A percentile compares a stretch with the other conserved stretches of the same genome.
Conservation (phyloP, 345 rosid genomes). For the Arabis hirsuta region DNA sequence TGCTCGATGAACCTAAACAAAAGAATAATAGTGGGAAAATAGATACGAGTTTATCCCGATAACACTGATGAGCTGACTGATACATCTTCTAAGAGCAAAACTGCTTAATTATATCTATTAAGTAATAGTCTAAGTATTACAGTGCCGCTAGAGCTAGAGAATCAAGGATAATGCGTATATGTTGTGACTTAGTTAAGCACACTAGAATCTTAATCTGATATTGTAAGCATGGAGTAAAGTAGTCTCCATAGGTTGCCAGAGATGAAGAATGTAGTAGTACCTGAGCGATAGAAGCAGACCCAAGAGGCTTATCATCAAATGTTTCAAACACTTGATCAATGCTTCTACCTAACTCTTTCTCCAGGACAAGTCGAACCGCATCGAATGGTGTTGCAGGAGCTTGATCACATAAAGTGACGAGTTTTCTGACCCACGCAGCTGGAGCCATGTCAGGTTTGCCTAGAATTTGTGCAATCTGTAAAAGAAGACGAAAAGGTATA, state of each 20-base stretch:
- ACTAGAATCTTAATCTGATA: not conserved
- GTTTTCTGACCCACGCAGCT: slow-evolving; percentile 89
- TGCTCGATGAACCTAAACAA: slow-evolving; percentile 81
- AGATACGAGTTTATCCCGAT: not conserved
- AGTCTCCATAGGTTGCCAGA: not conserved
- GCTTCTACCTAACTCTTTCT: slow-evolving; percentile 71
- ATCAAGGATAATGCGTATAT: slow-evolving; percentile 14
- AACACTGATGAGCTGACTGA: not conserved
- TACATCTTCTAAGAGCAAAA: not conserved
- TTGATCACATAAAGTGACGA: slow-evolving; percentile 84
- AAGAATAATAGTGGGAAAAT: too few relatives aligned
- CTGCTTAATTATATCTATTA: not conserved
- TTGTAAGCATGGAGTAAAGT: not conserved
- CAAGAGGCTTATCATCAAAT: slow-evolving; percentile 81
- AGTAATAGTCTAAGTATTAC: not conserved
- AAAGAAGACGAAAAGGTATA: not conserved
- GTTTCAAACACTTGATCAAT: slow-evolving; percentile 64
- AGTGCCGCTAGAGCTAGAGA: not conserved
- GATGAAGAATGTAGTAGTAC: slow-evolving; percentile 43
- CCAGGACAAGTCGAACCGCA: slow-evolving; percentile 55
- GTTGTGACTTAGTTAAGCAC: slow-evolving; percentile 16
- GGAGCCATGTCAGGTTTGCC: slow-evolving; percentile 98
- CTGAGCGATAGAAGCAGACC: slow-evolving; percentile 99
- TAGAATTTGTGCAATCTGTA: slow-evolving; percentile 81
- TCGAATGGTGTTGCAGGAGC: slow-evolving; percentile 85